Evolutionary conservation across 768 basidiomycete genomes (phyloP), one percentile per base, ranked within the genome.

Genomic region (Pulveroboletus sp.): DNA sequence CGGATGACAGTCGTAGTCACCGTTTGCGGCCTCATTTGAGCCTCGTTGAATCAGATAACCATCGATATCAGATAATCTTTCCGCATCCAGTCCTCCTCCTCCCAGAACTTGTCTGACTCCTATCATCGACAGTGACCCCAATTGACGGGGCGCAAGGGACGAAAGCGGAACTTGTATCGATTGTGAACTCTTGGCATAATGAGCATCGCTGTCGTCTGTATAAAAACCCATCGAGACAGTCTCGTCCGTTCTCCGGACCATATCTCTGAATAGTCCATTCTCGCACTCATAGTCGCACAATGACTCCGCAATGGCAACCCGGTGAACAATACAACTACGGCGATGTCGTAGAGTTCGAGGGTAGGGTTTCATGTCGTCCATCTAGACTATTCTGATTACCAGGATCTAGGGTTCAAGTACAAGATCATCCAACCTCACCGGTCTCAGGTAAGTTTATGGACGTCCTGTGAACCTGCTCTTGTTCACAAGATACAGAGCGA

Each of bases 401-500:
- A 11, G 8, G 46, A 46, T 58, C 47, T 44, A 54, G 84, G 79
- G 36, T 62, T 67, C 54, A 68, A 65, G 37, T 89, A 87, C 73
- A 82, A 80, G 67, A 83, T 83, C 67, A 79, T 88, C 55, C 85
- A 87, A 60, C 71, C 83, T 8, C 87, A 89, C 69, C 68, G 61
- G 46, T 86, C 86, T 28, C 83, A 86, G 76, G 85, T 80, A 54
- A 48, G 62, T 53, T 26, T 8, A 26, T 17, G n/a, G 15, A 37
- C 8, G 24, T n/a, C 21, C 31, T 10, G 4, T 17, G 8, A 15
- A 32, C 24, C 43, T 30, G 6, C 39, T 33, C 49, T 57, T 36
- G 28, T 46, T 57, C 17, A 60, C 41, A 10, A 9, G 37, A 21
- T 6, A 39, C 57, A 89, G 84, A 54, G 72, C 26, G 84, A 86